A percentile compares a stretch with the other conserved stretches of the same genome.
Evolutionary conservation across 176 grass and related monocot species (phyloP).

Genomic region (Eragrostis nindensis): DNA sequence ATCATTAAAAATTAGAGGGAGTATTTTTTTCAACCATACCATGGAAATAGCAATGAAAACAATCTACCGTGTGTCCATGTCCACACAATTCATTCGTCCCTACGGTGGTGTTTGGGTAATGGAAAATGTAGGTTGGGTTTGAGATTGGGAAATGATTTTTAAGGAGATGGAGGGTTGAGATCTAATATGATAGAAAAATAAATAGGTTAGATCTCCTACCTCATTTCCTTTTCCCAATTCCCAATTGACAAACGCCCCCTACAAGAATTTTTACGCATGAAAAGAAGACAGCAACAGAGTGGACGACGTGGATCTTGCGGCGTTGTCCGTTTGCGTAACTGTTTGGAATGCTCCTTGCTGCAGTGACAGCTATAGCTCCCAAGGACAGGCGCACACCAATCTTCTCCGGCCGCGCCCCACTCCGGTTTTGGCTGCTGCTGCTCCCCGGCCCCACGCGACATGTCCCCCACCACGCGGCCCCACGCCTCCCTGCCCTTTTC

Average conservation of each 20-base stretch:
- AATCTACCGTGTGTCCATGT: neutral
- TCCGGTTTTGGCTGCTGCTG: constrained; percentile 36
- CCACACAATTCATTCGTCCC: neutral
- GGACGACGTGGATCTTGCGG: constrained; percentile 17
- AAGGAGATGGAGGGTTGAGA: too few relatives aligned
- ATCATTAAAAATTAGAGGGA: too few relatives aligned
- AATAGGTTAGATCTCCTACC: too few relatives aligned
- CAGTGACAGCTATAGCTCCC: constrained; percentile 46
- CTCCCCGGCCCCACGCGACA: neutral
- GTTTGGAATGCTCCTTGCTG: constrained; percentile 40
- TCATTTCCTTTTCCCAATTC: too few relatives aligned
- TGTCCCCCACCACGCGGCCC: constrained; percentile 2
- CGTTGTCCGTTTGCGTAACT: constrained; percentile 21
- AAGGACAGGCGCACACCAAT: constrained; percentile 22
- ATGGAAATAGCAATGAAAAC: neutral
- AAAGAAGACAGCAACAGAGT: neutral
- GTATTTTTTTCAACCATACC: neutral
- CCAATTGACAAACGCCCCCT: too few relatives aligned
- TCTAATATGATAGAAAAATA: too few relatives aligned
- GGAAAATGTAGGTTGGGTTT: too few relatives aligned
- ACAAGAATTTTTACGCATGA: neutral
- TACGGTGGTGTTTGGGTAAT: too few relatives aligned
- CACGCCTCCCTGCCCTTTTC: neutral
- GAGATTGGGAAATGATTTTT: too few relatives aligned
- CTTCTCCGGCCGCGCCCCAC: neutral